These are phyloP conservation scores for Mycena vulgaris DNA, from an alignment of 768 basidiomycete species.

Conservation along the genomic window DNA sequence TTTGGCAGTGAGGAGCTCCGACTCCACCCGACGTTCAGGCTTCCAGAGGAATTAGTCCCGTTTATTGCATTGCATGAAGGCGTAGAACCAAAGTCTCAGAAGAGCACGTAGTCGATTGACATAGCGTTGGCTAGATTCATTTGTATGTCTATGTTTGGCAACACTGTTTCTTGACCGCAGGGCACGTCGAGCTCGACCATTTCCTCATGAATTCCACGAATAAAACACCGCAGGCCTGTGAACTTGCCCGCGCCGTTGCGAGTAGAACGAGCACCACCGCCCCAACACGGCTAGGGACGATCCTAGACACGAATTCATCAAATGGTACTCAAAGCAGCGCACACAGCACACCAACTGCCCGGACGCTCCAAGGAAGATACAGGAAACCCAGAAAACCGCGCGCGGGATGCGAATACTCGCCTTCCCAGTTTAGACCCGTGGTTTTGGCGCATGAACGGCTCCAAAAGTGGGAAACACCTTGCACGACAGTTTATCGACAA, in stretches of 20 bases:
- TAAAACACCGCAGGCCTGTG: not conserved
- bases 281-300: not conserved
- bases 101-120: not conserved
- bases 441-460: slow-evolving; percentile 3
- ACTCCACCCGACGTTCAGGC: slow-evolving; percentile 6
- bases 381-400: slow-evolving; percentile 14
- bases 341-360: not conserved
- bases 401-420: slow-evolving; percentile 4
- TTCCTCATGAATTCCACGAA: not conserved
- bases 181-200: not conserved
- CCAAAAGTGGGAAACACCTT: slow-evolving; percentile 12
- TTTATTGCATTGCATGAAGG: not conserved
- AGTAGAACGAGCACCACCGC: not conserved
- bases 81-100: not conserved
- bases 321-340: not conserved
- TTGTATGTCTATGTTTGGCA: not conserved
- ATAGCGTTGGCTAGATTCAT: too few species aligned
- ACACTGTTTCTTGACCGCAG: not conserved
- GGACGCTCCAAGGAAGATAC: not conserved
- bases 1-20: not conserved
- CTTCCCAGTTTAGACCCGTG: not conserved
- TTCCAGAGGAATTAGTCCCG: not conserved
- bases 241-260: not conserved
- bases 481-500: not conserved
- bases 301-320: not conserved